Conservation (phyloP, 2,329 filamentous ascomycete genomes). For the Drechslerella dactyloides region DNA sequence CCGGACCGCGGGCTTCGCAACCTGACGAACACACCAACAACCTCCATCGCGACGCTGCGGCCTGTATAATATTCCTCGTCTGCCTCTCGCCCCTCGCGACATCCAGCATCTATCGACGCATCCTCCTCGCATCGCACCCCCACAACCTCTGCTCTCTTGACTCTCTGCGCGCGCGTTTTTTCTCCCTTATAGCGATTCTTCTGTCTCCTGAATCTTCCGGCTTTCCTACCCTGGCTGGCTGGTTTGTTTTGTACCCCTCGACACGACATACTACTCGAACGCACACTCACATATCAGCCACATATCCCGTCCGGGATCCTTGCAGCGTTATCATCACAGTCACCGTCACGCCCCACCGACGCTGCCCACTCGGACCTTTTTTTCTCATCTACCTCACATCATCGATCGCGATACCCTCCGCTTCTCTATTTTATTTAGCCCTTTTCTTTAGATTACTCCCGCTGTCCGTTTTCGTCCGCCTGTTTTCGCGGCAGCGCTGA, state of each 20-base stretch:
- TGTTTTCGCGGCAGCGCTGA: slow-evolving; percentile 35
- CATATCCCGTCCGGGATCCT: background rate
- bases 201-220: slow-evolving; percentile 27
- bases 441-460: slow-evolving; percentile 18
- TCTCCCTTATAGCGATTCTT: background rate
- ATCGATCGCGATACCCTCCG: background rate
- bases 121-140: background rate
- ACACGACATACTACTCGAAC: slow-evolving; percentile 35
- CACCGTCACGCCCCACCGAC: slow-evolving; percentile 6
- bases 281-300: slow-evolving; percentile 17
- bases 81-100: slow-evolving; percentile 3
- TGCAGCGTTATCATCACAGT: slow-evolving; percentile 4
- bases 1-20: slow-evolving; percentile 42
- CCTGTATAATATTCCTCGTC: slow-evolving; percentile 28
- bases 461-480: slow-evolving; percentile 36
- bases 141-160: background rate
- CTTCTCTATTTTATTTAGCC: background rate
- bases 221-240: slow-evolving; percentile 18
- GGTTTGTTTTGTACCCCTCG: slow-evolving; percentile 32
- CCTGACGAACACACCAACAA: slow-evolving; percentile 46
- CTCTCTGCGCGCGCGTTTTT: slow-evolving; percentile 3
- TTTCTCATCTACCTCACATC: background rate
- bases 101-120: background rate
- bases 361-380: background rate
- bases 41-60: slow-evolving; percentile 46